Evolutionary conservation across 2,329 filamentous ascomycete genomes (phyloP).

Genomic region (Pezizomycotina sp.): DNA sequence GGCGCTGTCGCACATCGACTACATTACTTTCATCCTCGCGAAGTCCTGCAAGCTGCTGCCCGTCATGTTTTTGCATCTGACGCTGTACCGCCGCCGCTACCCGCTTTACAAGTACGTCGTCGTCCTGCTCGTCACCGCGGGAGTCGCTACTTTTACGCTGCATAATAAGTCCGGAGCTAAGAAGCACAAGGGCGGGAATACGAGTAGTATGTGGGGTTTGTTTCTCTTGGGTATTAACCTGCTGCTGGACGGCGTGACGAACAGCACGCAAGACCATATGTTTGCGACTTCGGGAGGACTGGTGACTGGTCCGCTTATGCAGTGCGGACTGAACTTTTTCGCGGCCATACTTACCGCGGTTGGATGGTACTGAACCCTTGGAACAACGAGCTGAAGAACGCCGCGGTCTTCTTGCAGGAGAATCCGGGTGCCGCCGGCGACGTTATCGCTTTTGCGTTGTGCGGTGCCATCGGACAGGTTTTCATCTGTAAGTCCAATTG

Average conservation of each 20-base stretch:
- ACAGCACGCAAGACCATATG: slow-evolving; percentile 91
- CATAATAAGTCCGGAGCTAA: slow-evolving; percentile 51
- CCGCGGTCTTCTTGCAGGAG: slow-evolving; percentile 59
- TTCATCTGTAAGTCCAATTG: slow-evolving; percentile 81
- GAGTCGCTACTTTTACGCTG: slow-evolving; percentile 87
- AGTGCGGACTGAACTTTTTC: slow-evolving; percentile 92
- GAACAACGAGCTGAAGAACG: slow-evolving; percentile 64
- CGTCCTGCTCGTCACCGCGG: slow-evolving; percentile 73
- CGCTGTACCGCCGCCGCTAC: slow-evolving; percentile 73
- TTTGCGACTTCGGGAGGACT: slow-evolving; percentile 37
- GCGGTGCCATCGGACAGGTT: slow-evolving; percentile 82
- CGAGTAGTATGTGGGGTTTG: slow-evolving; percentile 60
- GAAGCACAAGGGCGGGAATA: slow-evolving; percentile 36
- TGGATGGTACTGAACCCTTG: slow-evolving; percentile 70
- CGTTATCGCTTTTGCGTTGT: slow-evolving; percentile 75
- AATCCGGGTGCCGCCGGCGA: slow-evolving; percentile 74
- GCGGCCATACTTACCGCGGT: slow-evolving; percentile 56
- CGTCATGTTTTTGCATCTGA: slow-evolving; percentile 92
- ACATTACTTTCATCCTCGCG: slow-evolving; percentile 54
- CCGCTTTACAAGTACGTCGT: slow-evolving; percentile 94
- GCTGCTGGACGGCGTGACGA: slow-evolving; percentile 88
- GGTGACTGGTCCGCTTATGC: slow-evolving; percentile 83
- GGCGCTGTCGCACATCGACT: slow-evolving; percentile 50
- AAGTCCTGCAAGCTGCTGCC: slow-evolving; percentile 91
- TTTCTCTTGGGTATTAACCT: slow-evolving; percentile 75